Conservation (phyloP, 148 eudicot genomes). For the Bassia scoparia region DNA sequence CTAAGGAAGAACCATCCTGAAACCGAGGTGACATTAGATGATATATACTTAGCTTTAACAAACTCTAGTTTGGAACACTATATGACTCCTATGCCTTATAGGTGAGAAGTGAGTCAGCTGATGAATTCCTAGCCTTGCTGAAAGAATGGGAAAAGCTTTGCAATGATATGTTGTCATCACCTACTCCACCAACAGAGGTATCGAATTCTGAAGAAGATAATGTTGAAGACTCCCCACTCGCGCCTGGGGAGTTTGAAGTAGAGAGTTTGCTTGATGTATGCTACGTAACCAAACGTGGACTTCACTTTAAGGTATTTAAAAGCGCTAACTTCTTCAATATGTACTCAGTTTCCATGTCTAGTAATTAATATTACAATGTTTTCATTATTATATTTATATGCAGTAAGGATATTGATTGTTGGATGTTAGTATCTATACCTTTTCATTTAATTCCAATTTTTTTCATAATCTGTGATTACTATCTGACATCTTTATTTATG, state of each 20-base stretch:
- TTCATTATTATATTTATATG: no score
- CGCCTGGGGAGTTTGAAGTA: slow-evolving; percentile 20
- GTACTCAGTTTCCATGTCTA: no score
- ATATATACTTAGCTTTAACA: neutral
- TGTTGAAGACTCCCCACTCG: neutral
- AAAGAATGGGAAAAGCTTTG: slow-evolving; percentile 25
- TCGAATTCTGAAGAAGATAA: neutral
- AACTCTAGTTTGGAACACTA: neutral
- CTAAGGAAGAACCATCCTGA: slow-evolving; percentile 23
- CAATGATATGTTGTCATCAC: slow-evolving; percentile 11
- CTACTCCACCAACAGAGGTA: neutral
- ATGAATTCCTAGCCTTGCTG: slow-evolving; percentile 10
- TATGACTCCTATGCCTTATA: neutral
- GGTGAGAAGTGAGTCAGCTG: slow-evolving; percentile 22
- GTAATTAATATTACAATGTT: no score
- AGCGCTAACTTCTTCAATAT: no score
- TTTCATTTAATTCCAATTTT: no score
- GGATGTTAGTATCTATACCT: neutral
- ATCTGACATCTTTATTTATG: no score
- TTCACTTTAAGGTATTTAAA: slow-evolving; percentile 18
- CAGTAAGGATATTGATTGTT: neutral
- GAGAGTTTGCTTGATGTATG: slow-evolving; percentile 20
- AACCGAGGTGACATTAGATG: slow-evolving; percentile 9
- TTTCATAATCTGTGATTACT: neutral
- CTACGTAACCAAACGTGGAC: slow-evolving; percentile 15